phyloP scores from a whole-genome alignment of 306 rosid genomes.

The Cicer judaicum region DNA sequence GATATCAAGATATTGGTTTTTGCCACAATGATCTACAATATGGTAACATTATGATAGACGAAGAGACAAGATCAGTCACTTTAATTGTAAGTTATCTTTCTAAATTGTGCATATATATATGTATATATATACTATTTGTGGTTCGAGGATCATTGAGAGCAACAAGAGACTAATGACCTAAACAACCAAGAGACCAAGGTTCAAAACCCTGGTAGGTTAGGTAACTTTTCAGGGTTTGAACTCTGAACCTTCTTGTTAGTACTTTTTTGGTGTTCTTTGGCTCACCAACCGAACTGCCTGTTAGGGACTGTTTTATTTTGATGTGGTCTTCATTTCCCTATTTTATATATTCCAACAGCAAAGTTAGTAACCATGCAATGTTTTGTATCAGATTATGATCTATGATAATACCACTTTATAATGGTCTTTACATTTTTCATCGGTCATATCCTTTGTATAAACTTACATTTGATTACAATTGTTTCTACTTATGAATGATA shows the following conservation, averaged over 20 bases:
- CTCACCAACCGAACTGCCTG: too few species aligned
- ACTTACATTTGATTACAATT: slow-evolving; percentile 2
- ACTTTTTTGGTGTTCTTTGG: too few species aligned
- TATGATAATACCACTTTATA: background rate
- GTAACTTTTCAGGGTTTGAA: too few species aligned
- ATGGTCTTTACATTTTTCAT: background rate
- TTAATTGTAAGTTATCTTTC: slow-evolving; percentile 67
- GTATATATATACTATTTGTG: too few species aligned
- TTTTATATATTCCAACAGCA: background rate
- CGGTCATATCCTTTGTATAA: background rate
- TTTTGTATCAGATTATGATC: background rate
- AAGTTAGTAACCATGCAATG: background rate
- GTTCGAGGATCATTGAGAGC: too few species aligned
- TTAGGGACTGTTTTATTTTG: too few species aligned
- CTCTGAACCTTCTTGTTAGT: too few species aligned
- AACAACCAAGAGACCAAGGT: too few species aligned
- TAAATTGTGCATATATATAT: background rate
- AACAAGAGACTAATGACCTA: too few species aligned
- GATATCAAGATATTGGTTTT: slow-evolving; percentile 72
- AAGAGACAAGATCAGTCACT: slow-evolving; percentile 74
- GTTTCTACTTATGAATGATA: background rate
- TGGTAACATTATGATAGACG: slow-evolving; percentile 97
- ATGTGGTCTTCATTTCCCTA: too few species aligned
- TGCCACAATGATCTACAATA: slow-evolving; percentile 96
- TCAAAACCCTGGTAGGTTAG: too few species aligned